phyloP scores from a whole-genome alignment of 805 yeast species.

The Suhomyces emberorum region DNA sequence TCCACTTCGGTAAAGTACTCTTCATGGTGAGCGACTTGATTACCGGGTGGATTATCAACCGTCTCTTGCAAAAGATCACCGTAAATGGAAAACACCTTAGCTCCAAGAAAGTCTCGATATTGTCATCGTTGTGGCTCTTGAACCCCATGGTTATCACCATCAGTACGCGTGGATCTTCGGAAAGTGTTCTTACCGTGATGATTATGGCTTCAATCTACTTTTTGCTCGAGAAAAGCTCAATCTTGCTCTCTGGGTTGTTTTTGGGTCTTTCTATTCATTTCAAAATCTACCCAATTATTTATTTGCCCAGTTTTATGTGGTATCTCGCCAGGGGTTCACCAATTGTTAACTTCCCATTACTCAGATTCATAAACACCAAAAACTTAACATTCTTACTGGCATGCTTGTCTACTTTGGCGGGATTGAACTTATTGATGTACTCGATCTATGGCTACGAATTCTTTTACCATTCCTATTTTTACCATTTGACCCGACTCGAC shows the following conservation, averaged over 20 bases:
- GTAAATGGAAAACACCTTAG: slow-evolving; percentile 23
- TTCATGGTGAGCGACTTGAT: slow-evolving; percentile 76
- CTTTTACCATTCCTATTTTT: slow-evolving; percentile 71
- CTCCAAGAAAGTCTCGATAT: slow-evolving; percentile 30
- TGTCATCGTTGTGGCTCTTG: slow-evolving; percentile 73
- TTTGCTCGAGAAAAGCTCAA: slow-evolving; percentile 29
- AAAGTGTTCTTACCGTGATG: slow-evolving; percentile 79
- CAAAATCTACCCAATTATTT: slow-evolving; percentile 89
- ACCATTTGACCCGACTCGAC: slow-evolving; percentile 80
- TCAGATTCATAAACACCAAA: slow-evolving; percentile 37
- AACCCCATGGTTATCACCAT: slow-evolving; percentile 96
- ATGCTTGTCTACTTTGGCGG: slow-evolving; percentile 41
- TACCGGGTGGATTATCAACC: slow-evolving; percentile 60
- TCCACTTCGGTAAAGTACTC: slow-evolving; percentile 71
- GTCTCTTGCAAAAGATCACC: slow-evolving; percentile 28
- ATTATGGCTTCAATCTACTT: slow-evolving; percentile 57
- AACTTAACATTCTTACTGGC: slow-evolving; percentile 29
- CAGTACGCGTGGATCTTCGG: slow-evolving; percentile 90
- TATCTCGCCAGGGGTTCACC: slow-evolving; percentile 30
- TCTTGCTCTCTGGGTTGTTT: slow-evolving; percentile 37
- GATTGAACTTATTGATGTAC: slow-evolving; percentile 61
- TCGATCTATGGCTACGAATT: slow-evolving; percentile 69
- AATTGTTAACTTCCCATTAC: slow-evolving; percentile 22
- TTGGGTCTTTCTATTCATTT: slow-evolving; percentile 84
- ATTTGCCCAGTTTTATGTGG: slow-evolving; percentile 67